A percentile compares a stretch with the other conserved stretches of the same genome.
Conservation (phyloP, 78 protist species). For the Tieghemostelium lacteum region DNA sequence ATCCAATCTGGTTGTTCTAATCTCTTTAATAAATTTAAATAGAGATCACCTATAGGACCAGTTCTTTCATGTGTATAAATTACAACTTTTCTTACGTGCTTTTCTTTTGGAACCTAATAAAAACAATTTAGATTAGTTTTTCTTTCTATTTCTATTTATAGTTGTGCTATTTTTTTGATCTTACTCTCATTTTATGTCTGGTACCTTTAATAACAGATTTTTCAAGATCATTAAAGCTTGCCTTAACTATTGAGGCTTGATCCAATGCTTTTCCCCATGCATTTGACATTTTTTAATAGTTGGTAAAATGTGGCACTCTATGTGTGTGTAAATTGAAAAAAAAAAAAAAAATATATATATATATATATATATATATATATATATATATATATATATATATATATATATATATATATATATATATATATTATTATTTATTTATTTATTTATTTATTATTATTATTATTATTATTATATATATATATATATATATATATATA, state of each 20-base stretch:
- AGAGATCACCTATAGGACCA: conserved; percentile 73
- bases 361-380: no score
- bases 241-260: conserved; percentile 67
- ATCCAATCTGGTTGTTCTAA: conserved; percentile 83
- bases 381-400: no score
- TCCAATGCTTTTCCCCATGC: conserved; percentile 76
- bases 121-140: not conserved
- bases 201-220: conserved; percentile 67
- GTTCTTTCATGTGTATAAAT: conserved; percentile 67
- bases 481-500: no score
- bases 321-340: no score
- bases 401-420: no score
- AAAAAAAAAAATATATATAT: no score
- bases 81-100: conserved; percentile 76
- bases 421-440: no score
- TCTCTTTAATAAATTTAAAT: conserved; percentile 50
- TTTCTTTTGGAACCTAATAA: conserved; percentile 70
- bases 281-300: conserved; percentile 75
- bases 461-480: no score
- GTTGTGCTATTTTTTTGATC: no score
- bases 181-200: conserved; percentile 72
- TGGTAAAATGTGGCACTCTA: no score
- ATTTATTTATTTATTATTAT: no score
- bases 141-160: no score
- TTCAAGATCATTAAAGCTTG: conserved; percentile 70